Evolutionary conservation across 1,139 yeast genomes (phyloP), one percentile per base, ranked within the genome.

Genomic region (Hansenula anomala): DNA sequence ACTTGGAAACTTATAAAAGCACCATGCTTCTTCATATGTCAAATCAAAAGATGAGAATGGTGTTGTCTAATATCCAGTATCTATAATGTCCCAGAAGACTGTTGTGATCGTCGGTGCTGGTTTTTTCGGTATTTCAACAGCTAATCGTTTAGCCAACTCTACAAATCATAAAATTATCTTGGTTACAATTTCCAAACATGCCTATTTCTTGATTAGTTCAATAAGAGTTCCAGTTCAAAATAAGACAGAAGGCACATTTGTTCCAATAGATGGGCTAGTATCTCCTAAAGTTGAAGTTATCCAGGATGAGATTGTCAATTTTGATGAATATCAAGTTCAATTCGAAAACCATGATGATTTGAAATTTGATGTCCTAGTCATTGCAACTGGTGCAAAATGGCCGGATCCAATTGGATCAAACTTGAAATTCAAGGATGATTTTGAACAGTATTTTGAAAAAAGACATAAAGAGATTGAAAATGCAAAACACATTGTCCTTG

Each of bases 311-410:
- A 53, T 44, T 4, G 36, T 34, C 2, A 12, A 36, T 9, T 44
- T 57, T 33, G 45, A 38, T 24, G 48, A 44, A 4, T 23, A 26
- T 3, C 17, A 24, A 9, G 52, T 55, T 11, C 19, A 22, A 6
- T 36, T 52, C 11, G 28, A 40, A 14, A 12, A 37, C 8, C 31
- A 29, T 12, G 36, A 36, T 33, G 38, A 17, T 14, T 33, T 36
- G 8, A 10, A 28, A 5, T 52, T 42, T 28, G 56, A 54, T 31
- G 34, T 41, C 6, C 34, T 55, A 25, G 44, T 56, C 6, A 22
- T 56, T 17, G 55, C 58, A 3, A 51, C 61, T 3, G 62, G 61
- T 22, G 38, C 51, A 9, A 47, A 41, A 13, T 54, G 61, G 59
- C 6, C 42, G 6, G 51, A 46, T 24, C 60, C 60, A 23, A 43